Percentiles rank a stretch among this genome's conserved stretches.
These are phyloP conservation scores for Trichoderma citrinoviride DNA, from an alignment of 2,329 filamentous ascomycete genomes.

Conservation along the genomic window DNA sequence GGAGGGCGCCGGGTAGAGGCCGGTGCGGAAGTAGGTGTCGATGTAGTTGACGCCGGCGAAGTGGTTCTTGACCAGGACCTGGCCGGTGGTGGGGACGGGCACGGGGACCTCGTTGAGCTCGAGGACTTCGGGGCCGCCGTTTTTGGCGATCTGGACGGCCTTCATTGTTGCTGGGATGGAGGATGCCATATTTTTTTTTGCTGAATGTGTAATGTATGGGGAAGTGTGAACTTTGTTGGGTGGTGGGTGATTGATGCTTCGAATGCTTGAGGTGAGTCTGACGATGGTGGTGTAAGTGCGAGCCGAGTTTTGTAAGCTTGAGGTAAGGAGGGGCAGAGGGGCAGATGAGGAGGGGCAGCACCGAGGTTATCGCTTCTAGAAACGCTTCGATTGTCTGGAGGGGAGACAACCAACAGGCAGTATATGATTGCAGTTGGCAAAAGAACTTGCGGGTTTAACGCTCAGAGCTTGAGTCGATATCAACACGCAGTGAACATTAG, in stretches of 20 bases:
- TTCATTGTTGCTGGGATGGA: constrained; percentile 70
- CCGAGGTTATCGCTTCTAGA: not conserved
- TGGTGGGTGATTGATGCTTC: not conserved
- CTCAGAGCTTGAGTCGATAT: too few species aligned
- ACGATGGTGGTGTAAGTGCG: not conserved
- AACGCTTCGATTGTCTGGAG: not conserved
- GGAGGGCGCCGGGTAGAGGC: constrained; percentile 66
- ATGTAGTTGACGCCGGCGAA: constrained; percentile 84
- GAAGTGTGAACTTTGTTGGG: not conserved
- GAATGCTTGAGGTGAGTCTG: not conserved
- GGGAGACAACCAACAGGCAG: too few species aligned
- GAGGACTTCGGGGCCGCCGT: constrained; percentile 67
- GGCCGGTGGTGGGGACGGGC: constrained; percentile 62
- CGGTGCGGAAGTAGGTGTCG: constrained; percentile 85
- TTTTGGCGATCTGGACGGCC: constrained; percentile 63
- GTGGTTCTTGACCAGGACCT: constrained; percentile 78
- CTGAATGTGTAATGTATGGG: not conserved
- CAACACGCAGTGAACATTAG: too few species aligned
- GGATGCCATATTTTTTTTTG: constrained; percentile 61
- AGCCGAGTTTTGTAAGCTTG: not conserved
- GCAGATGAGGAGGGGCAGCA: constrained; percentile 12
- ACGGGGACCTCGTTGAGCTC: constrained; percentile 68
- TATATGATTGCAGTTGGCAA: too few species aligned
- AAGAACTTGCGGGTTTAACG: too few species aligned
- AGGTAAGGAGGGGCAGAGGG: constrained; percentile 7